phyloP scores from a whole-genome alignment of 768 basidiomycete genomes.

The Termitomyces sp. region DNA sequence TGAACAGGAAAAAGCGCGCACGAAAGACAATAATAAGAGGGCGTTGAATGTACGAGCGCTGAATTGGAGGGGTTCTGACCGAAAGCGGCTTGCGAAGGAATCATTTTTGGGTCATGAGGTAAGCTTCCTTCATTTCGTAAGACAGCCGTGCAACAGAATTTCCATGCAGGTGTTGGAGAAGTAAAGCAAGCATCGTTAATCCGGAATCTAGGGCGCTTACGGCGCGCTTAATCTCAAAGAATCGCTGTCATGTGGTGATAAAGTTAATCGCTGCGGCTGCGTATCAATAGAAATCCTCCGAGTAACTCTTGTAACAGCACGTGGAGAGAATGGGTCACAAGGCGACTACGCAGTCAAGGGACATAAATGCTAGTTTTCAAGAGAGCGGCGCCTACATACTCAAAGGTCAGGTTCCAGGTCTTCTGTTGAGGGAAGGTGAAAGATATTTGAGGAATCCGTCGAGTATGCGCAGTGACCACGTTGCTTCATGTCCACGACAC shows the following conservation, averaged over 20 bases:
- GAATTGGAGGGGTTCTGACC: not conserved
- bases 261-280: not conserved
- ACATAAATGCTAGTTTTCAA: not conserved
- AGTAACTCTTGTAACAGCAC: no score
- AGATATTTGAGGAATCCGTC: not conserved
- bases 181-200: not conserved
- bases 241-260: not conserved
- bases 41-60: not conserved
- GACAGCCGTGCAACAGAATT: not conserved
- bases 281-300: not conserved
- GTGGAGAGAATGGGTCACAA: no score
- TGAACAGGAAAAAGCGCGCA: not conserved
- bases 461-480: not conserved
- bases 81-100: not conserved
- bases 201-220: not conserved
- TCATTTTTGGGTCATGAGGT: not conserved
- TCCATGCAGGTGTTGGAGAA: not conserved
- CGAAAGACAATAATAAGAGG: not conserved
- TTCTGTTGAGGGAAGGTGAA: not conserved
- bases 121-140: not conserved
- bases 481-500: not conserved
- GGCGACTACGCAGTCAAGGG: not conserved
- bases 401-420: not conserved
- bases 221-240: not conserved
- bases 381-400: not conserved